Evolutionary conservation across 805 yeast species (phyloP).

Genomic region (Schizosaccharomyces osmophilus): DNA sequence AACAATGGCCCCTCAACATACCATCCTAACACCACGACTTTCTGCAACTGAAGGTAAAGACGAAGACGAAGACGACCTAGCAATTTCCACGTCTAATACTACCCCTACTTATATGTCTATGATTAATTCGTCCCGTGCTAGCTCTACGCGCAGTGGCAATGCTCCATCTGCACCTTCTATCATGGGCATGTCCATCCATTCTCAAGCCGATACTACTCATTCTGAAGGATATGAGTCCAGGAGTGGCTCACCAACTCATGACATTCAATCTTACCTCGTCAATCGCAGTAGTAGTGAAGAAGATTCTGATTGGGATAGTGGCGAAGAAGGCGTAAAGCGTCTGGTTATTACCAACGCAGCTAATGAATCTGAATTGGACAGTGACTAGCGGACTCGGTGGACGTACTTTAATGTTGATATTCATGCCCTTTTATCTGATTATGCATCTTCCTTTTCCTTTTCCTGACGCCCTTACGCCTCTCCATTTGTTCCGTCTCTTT

Average conservation of each 20-base stretch:
- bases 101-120: not conserved
- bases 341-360: not conserved
- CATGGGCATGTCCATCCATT: not conserved
- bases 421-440: too few relatives aligned
- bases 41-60: slow-evolving; percentile 1
- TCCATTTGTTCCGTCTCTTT: too few relatives aligned
- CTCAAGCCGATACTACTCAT: not conserved
- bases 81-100: not conserved
- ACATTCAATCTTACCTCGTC: not conserved
- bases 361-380: not conserved
- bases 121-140: not conserved
- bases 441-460: too few relatives aligned
- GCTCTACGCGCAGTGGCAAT: not conserved
- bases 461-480: too few relatives aligned
- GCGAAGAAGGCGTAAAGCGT: not conserved
- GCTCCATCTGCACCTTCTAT: not conserved
- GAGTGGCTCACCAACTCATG: not conserved
- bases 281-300: not conserved
- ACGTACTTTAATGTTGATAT: too few relatives aligned
- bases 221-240: not conserved
- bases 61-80: not conserved
- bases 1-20: slow-evolving; percentile 1
- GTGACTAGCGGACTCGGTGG: not conserved
- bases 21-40: not conserved
- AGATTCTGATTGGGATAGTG: not conserved